Conservation (phyloP, 83 land plant species). For the Picea engelmannii region DNA sequence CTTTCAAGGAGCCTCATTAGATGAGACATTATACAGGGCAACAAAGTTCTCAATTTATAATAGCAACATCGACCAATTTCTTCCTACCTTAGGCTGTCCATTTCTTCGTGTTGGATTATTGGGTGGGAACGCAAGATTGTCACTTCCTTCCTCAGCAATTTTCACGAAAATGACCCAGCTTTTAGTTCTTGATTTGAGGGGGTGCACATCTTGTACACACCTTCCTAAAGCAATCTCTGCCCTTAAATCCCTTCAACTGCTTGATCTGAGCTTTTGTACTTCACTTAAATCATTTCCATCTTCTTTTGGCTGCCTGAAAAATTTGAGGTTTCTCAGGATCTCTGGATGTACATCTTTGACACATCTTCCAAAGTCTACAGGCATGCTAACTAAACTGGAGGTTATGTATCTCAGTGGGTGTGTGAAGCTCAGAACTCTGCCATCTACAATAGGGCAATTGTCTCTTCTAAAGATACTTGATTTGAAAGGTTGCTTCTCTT, state of each 20-base stretch:
- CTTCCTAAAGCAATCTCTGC: constrained; percentile 22
- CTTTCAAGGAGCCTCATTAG: background rate
- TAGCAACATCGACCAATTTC: background rate
- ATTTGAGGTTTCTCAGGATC: constrained; percentile 16
- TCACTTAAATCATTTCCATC: constrained; percentile 19
- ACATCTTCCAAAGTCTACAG: constrained; percentile 16
- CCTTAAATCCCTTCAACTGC: constrained; percentile 16
- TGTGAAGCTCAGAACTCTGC: constrained; percentile 16
- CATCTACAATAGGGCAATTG: constrained; percentile 17
- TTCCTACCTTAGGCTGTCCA: constrained; percentile 3
- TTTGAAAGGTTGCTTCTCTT: constrained; percentile 19
- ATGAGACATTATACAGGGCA: constrained; percentile 3
- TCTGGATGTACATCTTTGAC: constrained; percentile 22
- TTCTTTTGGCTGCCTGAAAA: constrained; percentile 15
- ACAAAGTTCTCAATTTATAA: constrained; percentile 18
- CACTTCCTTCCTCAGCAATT: constrained; percentile 3
- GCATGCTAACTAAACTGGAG: constrained; percentile 15
- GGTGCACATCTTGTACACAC: constrained; percentile 17
- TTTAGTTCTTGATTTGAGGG: constrained; percentile 19
- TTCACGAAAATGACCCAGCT: constrained; percentile 20
- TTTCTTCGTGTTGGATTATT: constrained; percentile 16
- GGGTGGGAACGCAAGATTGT: constrained; percentile 12
- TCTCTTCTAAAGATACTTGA: constrained; percentile 21
- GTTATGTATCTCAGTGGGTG: constrained; percentile 23
- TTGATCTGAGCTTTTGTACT: constrained; percentile 25